Base-by-base conservation (phyloP, 441 rosid genomes). In the Erysimum cheiri region DNA sequence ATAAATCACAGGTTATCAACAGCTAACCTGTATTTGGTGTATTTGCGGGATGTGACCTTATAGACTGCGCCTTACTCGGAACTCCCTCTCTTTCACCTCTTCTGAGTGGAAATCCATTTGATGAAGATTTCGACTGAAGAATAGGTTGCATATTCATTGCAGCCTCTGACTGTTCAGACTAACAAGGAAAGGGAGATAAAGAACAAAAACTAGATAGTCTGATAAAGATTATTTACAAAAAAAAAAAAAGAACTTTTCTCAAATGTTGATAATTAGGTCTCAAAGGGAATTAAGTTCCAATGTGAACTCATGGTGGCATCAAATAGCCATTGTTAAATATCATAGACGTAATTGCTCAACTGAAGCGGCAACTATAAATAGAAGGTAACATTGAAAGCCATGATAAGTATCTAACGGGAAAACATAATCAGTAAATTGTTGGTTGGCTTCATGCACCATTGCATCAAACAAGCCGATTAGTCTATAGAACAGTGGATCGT, bases 31-130 rank as follows among this genome's bases (percentile, higher is more conserved):
- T 67, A 72, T 60, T 85, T 35, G 80, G 76, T 11, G 78, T 69
- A 70, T 83, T 85, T 64, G 57, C 24, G 24, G 24, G 24, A 22
- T 22, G 80, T 35, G 86, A 54, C 84, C 88, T 94, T 60, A 87
- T 87, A 60, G 88, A 70, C 50, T 83, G 96, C 46, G 72, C 64
- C 82, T 81, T 92, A 81, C 79, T 83, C 17, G 67, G 19, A 60
- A 87, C 88, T 32, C 77, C 83, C 57, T 92, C 96, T 73, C 78
- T 86, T 63, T 89, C 92, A 75, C 55, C 80, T 80, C 84, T 87
- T 59, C 84, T 80, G 60, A 82, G 89, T 53, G 81, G 79, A 85
- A 76, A 80, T 68, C 96, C 98, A 78, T 90, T 92, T 43, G 85
- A 69, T 63, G 89, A 76, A 64, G 87, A 37, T 77, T 77, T 89